phyloP scores from a whole-genome alignment of 2,329 filamentous ascomycete genomes.

The Aphanoascus verrucosus region DNA sequence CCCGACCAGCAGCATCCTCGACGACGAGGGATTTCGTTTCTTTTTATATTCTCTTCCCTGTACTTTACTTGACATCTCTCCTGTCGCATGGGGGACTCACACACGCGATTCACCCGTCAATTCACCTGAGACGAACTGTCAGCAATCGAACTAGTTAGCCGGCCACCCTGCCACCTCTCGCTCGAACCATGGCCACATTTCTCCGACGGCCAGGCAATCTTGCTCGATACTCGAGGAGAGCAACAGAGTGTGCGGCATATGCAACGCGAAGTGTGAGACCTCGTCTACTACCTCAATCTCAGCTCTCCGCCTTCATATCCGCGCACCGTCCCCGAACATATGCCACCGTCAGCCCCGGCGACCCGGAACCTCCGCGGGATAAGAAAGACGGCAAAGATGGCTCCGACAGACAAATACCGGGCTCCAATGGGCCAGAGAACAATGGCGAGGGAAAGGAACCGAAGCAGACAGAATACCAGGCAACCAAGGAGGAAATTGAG shows the following conservation, averaged over 20 bases:
- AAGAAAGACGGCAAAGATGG: slow-evolving; percentile 34
- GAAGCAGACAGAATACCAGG: slow-evolving; percentile 31
- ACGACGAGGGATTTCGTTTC: slow-evolving; percentile 5
- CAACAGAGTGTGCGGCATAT: slow-evolving; percentile 44
- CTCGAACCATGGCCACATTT: slow-evolving; percentile 53
- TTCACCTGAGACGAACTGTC: slow-evolving; percentile 3
- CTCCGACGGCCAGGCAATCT: slow-evolving; percentile 57
- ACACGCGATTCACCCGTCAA: not conserved
- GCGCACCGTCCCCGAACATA: slow-evolving; percentile 31
- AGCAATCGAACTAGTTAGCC: slow-evolving; percentile 7
- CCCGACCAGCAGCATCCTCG: slow-evolving; percentile 6
- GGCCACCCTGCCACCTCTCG: slow-evolving; percentile 19
- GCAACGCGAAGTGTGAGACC: slow-evolving; percentile 35
- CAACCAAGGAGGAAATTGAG: slow-evolving; percentile 48
- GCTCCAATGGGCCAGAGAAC: not conserved
- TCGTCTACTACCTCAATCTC: slow-evolving; percentile 29
- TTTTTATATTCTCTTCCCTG: not conserved
- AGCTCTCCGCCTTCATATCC: slow-evolving; percentile 29
- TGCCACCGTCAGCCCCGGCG: slow-evolving; percentile 35
- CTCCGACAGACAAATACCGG: slow-evolving; percentile 18
- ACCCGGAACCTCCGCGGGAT: slow-evolving; percentile 36
- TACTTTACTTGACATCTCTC: not conserved
- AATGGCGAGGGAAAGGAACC: slow-evolving; percentile 25
- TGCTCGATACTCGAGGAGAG: slow-evolving; percentile 50
- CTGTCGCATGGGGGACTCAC: slow-evolving; percentile 7